Evolutionary conservation across 2,329 filamentous ascomycete genomes (phyloP).

Genomic region (Talaromyces sp.): DNA sequence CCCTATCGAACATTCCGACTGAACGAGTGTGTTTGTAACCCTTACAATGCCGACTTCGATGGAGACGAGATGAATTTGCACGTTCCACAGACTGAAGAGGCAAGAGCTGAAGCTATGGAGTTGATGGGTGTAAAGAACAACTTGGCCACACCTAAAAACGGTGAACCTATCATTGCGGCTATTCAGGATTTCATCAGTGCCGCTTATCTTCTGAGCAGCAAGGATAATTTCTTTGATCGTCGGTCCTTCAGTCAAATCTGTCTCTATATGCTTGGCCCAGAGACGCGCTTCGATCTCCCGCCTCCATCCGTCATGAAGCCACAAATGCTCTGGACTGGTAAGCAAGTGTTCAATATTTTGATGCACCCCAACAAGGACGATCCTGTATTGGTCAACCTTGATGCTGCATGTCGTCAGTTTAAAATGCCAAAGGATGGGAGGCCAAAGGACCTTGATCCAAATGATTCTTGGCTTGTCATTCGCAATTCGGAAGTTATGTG

Average conservation of each 20-base stretch:
- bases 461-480: conserved; percentile 89
- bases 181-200: conserved; percentile 99
- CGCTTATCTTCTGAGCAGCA: conserved; percentile 85
- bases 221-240: conserved; percentile 89
- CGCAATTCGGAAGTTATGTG: conserved; percentile 98
- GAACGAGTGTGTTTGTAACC: conserved; percentile 88
- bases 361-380: conserved; percentile 87
- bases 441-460: conserved; percentile 69
- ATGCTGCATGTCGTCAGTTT: conserved; percentile 85
- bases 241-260: conserved; percentile 87
- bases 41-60: conserved; percentile 99
- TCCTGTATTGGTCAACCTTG: conserved; percentile 83
- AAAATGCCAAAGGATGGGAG: conserved; percentile 43
- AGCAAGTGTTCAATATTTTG: conserved; percentile 90
- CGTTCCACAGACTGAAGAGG: conserved; percentile 96
- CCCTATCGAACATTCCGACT: conserved; percentile 94
- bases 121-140: conserved; percentile 99
- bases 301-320: conserved; percentile 86
- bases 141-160: conserved; percentile 92
- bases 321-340: conserved; percentile 89
- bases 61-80: conserved; percentile 99
- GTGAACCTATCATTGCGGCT: conserved; percentile 96
- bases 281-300: conserved; percentile 78
- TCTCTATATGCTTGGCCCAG: conserved; percentile 87
- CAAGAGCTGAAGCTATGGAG: conserved; percentile 89